Evolutionary conservation across 1,139 yeast genomes (phyloP), one percentile per base, ranked within the genome.

Genomic region (Meyerozyma guilliermondii): DNA sequence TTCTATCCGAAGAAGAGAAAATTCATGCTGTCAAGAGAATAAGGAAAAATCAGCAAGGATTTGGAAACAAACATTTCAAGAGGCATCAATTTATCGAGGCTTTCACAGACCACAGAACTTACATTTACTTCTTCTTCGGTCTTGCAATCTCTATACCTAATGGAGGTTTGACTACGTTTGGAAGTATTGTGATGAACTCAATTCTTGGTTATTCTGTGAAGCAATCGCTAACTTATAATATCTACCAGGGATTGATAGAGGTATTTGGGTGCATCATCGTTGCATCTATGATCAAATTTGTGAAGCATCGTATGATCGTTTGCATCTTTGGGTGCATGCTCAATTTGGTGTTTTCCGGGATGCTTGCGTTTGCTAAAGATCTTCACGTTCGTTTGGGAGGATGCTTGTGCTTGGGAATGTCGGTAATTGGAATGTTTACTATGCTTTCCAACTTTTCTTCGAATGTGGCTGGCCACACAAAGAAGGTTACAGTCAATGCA

Each of bases 391-490:
- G 39, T 34, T 39, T 46, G 17, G 37, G 43, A 7, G 50, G 49
- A 8, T 48, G 46, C 35, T 45, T 41, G 29, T 40, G 45, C 35
- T 36, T 48, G 43, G 17, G 37, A 16, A 37, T 43, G 10, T 43
- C 40, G 5, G 41, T 43, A 2, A 37, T 46, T 2, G 38, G 45
- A 7, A 33, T 10, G 11, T 71, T 78, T 29, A 76, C 79, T 49
- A 54, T 71, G 28, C 63, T 79, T 46, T 64, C 79, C 17, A 59
- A 68, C 42, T 65, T 80, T 41, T 63, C 80, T n/a, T 68, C 80
- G 3, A 84, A 84, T 53, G 77, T 80, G 8, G 83, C 88, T 3
- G 92, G 92, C 17, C 81, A 80, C 52, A 81, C 88, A 14, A 83
- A 83, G 60, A 79, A 82, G 56, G 63, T 78, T 39, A 76, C 81